Evolutionary conservation across 306 rosid species (phyloP), one percentile per base, ranked within the genome.

Genomic region (Morella rubra): DNA sequence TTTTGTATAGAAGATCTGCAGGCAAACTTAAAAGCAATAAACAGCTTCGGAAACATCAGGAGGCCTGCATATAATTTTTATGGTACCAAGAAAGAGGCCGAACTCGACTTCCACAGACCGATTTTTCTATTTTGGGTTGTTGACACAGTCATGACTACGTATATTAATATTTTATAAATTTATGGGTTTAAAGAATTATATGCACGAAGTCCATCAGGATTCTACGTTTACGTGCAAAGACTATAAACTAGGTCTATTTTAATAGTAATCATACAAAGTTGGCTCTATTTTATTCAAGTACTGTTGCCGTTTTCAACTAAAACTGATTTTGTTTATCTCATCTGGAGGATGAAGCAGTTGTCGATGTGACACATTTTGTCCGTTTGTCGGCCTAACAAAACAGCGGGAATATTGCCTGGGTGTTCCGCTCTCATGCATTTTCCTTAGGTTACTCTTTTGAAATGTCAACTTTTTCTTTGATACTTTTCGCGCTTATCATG

Each of bases 351-450:
- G 86, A 85, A 85, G 82, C 49, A 32, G 37, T 32, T 81, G 86
- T 86, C 87, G 80, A 8, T 40, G 89, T 90, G 91, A 87, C 94
- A 87, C 81, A 87, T 85, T 86, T 85, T 90, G 97, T 84, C 91
- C 80, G 22, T 74, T 75, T 89, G 97, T 93, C 92, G 88, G 88
- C 80, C 87, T 83, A 86, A 84, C 86, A 90, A 90, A 73, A 80
- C 92, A 86, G 81, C 96, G 91, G 89, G 96, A 93, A 93, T 93
- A 93, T 89, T 93, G 93, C 82, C 73, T 41, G 73, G 53, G 19
- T 85, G 84, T 86, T 85, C 60, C 71, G 15, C 12, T 78, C 44
- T 61, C 56, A 49, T 65, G 20, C 19, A 14, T 41, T 66, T 46
- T 20, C 41, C 54, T 53, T 56, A 24, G 20, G 7, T 54, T 42